Conservation (phyloP, 768 basidiomycete species). For the Leucosporidium yakuticum region DNA sequence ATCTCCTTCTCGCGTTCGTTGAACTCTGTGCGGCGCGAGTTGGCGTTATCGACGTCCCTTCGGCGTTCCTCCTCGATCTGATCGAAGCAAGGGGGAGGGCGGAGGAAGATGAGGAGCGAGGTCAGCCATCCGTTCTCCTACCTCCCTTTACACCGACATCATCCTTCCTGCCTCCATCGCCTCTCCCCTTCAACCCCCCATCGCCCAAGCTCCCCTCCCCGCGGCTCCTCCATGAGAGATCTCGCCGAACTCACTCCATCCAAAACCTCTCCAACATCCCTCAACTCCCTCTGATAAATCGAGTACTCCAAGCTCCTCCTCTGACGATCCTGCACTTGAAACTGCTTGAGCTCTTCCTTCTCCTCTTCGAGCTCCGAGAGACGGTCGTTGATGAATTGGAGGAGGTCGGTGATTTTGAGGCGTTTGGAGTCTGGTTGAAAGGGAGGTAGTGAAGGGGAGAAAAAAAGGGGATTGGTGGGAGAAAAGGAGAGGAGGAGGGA, state of each 20-base stretch:
- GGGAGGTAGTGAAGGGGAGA: neutral
- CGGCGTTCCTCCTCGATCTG: constrained; percentile 59
- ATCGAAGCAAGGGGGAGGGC: too few species aligned
- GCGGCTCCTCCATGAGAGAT: neutral
- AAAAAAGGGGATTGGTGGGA: too few species aligned
- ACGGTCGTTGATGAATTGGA: constrained; percentile 84
- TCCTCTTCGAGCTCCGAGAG: constrained; percentile 91
- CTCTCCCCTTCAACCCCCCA: neutral
- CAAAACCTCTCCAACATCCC: constrained; percentile 77
- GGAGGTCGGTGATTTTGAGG: constrained; percentile 78
- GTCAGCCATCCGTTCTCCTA: too few species aligned
- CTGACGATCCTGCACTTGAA: constrained; percentile 91
- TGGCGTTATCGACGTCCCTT: constrained; percentile 75
- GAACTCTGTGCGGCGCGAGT: constrained; percentile 72
- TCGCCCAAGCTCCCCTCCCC: neutral
- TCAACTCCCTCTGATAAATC: constrained; percentile 79
- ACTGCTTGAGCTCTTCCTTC: constrained; percentile 95
- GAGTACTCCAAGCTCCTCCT: constrained; percentile 91
- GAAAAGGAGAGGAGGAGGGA: neutral
- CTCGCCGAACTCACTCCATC: constrained; percentile 39
- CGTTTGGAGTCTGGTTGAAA: constrained; percentile 65
- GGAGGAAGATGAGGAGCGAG: neutral
- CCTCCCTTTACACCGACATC: too few species aligned
- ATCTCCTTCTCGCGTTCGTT: constrained; percentile 77
- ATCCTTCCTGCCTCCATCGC: neutral